Base-by-base conservation (phyloP, 2,329 filamentous ascomycete genomes). In the Diaporthe velutina region DNA sequence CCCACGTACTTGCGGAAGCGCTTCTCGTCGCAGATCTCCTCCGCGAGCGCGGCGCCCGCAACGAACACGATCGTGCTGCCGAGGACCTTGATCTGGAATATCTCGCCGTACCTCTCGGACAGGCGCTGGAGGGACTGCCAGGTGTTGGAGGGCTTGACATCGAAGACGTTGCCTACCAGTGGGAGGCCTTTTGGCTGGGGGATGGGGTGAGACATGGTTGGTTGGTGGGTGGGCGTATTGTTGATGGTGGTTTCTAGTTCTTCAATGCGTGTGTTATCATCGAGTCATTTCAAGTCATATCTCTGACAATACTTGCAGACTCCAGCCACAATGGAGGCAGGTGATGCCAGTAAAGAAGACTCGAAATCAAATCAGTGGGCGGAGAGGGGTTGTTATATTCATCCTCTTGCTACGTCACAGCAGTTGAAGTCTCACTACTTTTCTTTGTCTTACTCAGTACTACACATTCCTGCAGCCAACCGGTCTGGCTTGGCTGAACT, bases 1-100 rank as follows among this genome's bases (percentile, higher is more conserved):
- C 87, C 87, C 2, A 90, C 87, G 76, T 83, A 89, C 78, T 90
- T 90, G 73, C 87, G 86, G 80, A 90, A 90, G 0, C 88, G 85
- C 78, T 83, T 86, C 82, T 89, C 82, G 79, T 90, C 87, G 78
- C 88, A 89, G 2, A 87, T 68, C 73, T 87, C 85, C 75, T 85
- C 84, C 13, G 83, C 84, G 2, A 87, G 79, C 0, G 84, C 83
- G 6, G 83, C 84, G 68, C 82, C 81, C 0, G 84, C 84, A 1
- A 86, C 83, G 75, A 87, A 86, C 52, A 87, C 84, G 70, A 85
- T 76, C 12, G 83, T 80, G 33, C 84, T 80, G 15, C 83, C 83
- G 3, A 86, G 78, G 8, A 85, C 82, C 38, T 82, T 85, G 79
- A 86, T 83, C 79, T 86, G 83, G 79, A 85, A 86, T 75, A 86